phyloP scores from a whole-genome alignment of 1,284 basidiomycete genomes.

The Flammula alnicola region DNA sequence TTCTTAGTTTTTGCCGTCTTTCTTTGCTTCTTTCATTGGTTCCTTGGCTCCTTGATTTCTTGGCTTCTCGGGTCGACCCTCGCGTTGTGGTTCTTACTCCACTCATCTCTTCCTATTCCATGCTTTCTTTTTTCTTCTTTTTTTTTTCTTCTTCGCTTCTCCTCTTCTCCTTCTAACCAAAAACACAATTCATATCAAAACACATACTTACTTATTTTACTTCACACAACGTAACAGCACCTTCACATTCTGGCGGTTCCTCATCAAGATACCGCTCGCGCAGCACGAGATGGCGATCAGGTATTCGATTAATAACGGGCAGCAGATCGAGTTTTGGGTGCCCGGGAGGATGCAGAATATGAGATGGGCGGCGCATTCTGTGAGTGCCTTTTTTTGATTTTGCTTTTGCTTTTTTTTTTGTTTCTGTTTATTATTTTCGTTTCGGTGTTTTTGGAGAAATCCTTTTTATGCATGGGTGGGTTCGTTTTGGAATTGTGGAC shows the following conservation, averaged over 20 bases:
- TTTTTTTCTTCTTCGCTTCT: neutral
- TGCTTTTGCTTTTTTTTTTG: too few species aligned
- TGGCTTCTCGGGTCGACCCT: neutral
- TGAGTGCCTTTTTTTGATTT: constrained; percentile 41
- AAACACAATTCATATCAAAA: too few species aligned
- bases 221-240: too few species aligned
- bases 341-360: constrained; percentile 87
- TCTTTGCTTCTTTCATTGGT: neutral
- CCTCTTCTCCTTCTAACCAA: too few species aligned
- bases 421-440: too few species aligned
- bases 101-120: neutral
- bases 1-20: neutral
- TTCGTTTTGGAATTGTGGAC: too few species aligned
- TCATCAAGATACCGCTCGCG: constrained; percentile 82
- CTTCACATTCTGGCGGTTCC: constrained; percentile 95
- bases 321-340: constrained; percentile 82
- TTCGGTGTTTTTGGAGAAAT: too few species aligned
- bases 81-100: neutral
- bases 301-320: constrained; percentile 83
- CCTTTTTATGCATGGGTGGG: too few species aligned
- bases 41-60: neutral
- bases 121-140: neutral
- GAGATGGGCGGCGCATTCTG: constrained; percentile 88
- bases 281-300: constrained; percentile 77
- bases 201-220: too few species aligned